Base-by-base conservation (phyloP, 768 basidiomycete genomes). In the Leccinum disarticulatum region DNA sequence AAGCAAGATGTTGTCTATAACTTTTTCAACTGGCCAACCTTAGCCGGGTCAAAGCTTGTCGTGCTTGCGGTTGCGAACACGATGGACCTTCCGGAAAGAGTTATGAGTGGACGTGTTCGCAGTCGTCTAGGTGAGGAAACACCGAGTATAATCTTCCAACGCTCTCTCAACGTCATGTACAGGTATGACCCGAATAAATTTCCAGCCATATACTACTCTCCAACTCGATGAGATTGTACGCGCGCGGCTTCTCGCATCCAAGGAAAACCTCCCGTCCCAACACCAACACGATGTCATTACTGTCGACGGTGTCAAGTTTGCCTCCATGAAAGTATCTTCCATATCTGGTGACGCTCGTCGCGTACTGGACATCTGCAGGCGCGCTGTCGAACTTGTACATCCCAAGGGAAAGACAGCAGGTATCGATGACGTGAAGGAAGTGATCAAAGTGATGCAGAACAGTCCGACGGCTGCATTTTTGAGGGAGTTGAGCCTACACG, bases 1-100 rank as follows among this genome's bases (percentile, higher is more conserved):
- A 97, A 97, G 71, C 96, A 99, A 72, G 96, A 99, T 59, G 96
- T 99, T 10, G 91, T 99, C 22, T 99, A 99, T 76, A 98, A 98
- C 69, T 98, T 99, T 76, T 98, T 98, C 82, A 98, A 99, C 71
- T 99, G 97, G 96, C 97, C 97, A 2, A 96, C 95, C 4, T 79
- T 97, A 54, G 81, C 83, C 0, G 87, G 86, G 19, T 95, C 93
- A 59, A 92, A 91, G 72, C 82, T 99, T 6, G 87, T 98, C 54
- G 97, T 99, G 2, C 84, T 99, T 54, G 96, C 97, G 0, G 95
- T 99, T 1, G 97, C 97, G 7, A 99, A 98, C 70, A 95, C 96
- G 31, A 96, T 97, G 91, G 96, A 98, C 69, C 80, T 98, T 56
- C 97, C 97, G 0, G 96, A 98, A 73, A 82, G 96, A 49, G 91